These are phyloP conservation scores for Pichia phayaonensis DNA, from an alignment of 805 yeast genomes.

Conservation along the genomic window DNA sequence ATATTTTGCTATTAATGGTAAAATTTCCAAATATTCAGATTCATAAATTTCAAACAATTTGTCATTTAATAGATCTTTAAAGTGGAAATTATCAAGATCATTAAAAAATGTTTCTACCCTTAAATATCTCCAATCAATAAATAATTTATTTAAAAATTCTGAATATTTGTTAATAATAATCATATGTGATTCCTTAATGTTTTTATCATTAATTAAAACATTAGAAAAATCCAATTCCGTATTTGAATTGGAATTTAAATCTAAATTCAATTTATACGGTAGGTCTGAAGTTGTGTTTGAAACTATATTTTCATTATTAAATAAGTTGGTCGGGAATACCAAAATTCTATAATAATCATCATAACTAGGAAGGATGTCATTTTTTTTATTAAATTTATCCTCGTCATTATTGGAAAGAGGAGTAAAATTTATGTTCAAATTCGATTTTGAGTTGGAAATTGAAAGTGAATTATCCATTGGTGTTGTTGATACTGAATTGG, in stretches of 20 bases:
- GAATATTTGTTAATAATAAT: constrained; percentile 2
- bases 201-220: neutral
- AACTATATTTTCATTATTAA: neutral
- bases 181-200: constrained; percentile 3
- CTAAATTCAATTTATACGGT: neutral
- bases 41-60: constrained; percentile 16
- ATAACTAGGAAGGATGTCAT: neutral
- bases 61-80: constrained; percentile 30
- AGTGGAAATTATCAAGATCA: constrained; percentile 43
- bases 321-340: neutral
- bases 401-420: neutral
- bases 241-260: neutral
- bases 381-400: no score
- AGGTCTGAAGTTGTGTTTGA: neutral
- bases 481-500: neutral
- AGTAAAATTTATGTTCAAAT: neutral
- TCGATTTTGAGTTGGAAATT: neutral
- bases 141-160: constrained; percentile 54
- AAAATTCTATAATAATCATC: neutral
- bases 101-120: constrained; percentile 53
- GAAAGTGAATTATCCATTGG: neutral
- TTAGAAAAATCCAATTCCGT: neutral
- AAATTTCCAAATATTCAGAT: neutral
- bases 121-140: constrained; percentile 61
- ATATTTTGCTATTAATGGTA: constrained; percentile 57